Evolutionary conservation across 768 basidiomycete genomes (phyloP), one percentile per base, ranked within the genome.

Genomic region (Rhodotorula sphaerocarpa): DNA sequence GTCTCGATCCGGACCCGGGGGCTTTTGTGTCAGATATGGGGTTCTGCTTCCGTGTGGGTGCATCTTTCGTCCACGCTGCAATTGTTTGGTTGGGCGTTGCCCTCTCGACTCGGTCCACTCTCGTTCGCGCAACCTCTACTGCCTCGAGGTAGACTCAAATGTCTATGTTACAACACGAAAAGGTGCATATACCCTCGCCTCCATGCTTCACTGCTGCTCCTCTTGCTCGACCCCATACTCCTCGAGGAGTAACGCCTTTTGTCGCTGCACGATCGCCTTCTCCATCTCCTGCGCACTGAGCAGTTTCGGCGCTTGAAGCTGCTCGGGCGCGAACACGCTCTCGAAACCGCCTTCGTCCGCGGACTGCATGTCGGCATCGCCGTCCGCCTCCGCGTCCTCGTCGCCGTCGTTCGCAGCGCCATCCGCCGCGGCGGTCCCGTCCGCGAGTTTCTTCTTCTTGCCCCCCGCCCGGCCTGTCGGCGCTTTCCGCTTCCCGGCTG

Each of bases 371-470:
- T 46, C 36, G 36, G 36, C 9, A 39, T 9, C 36, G 36, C 36
- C 36, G 36, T 20, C 34, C 14, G 34, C 46, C 42, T 25, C 50
- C 27, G 50, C 27, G 23, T 34, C 46, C 11, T 53, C 46, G 21
- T 50, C 21, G 16, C 50, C 33, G 18, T n/a, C 34, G n/a, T n/a
- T n/a, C n/a, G n/a, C n/a, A 2, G 46, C 14, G 16, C 41, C 41
- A 25, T 25, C n/a, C 2, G 47, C 33, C 11, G 43, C 47, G 0
- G 63, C 55, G 23, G 59, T 51, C 33, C 63, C 64, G 41, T 59
- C 57, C 9, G 51, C 50, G 1, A 66, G 47, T 47, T 66, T 66
- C 64, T 69, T 66, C 61, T 69, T 69, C n/a, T 42, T 31, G 21
- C 42, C 34, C 5, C 3, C 34, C 3, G 21, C 33, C 1, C 3